These are phyloP conservation scores for Alnus rubra DNA, from an alignment of 306 rosid genomes.

Conservation along the genomic window DNA sequence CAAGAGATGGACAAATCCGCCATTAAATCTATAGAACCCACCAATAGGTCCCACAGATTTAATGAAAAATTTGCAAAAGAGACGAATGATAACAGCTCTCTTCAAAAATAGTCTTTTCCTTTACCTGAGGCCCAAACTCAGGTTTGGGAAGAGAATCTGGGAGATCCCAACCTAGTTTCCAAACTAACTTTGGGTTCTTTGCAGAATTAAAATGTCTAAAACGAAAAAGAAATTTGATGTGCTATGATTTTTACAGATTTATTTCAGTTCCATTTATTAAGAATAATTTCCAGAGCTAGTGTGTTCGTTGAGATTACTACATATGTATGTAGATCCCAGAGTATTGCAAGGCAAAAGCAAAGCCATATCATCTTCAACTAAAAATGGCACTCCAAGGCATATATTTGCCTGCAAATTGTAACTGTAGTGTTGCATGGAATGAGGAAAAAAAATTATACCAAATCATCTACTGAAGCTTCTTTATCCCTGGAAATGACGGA, in stretches of 20 bases:
- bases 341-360: neutral
- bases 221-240: neutral
- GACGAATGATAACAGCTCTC: no score
- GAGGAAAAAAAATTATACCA: neutral
- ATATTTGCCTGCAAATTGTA: neutral
- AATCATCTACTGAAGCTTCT: constrained; percentile 67
- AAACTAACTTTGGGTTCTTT: neutral
- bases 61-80: no score
- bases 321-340: neutral
- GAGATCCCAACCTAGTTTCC: no score
- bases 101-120: no score
- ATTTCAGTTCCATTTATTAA: neutral
- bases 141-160: no score
- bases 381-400: neutral
- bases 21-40: no score
- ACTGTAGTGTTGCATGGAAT: neutral
- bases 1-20: no score
- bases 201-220: neutral
- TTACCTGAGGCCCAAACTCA: no score
- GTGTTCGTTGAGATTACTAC: neutral
- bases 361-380: neutral
- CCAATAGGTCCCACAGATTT: no score
- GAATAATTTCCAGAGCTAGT: neutral
- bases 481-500: constrained; percentile 90
- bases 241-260: neutral